These are phyloP conservation scores for Pleurotus djamor DNA, from an alignment of 768 basidiomycete genomes.

Conservation along the genomic window DNA sequence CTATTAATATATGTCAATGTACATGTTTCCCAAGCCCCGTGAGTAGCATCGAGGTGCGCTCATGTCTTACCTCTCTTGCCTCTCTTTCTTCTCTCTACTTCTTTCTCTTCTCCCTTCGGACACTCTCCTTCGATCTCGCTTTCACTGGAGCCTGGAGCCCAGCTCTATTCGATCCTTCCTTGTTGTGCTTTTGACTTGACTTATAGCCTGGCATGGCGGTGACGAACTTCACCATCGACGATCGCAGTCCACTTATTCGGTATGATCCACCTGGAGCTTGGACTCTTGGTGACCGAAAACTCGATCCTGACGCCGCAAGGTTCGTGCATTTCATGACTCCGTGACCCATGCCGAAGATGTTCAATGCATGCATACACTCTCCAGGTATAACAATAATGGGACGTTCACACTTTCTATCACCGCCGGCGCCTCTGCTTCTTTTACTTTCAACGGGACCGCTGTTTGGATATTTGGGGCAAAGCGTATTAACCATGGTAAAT, in stretches of 20 bases:
- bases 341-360: not conserved
- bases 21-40: no score
- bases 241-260: slow-evolving; percentile 2
- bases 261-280: slow-evolving; percentile 1
- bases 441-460: slow-evolving; percentile 7
- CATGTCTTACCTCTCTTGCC: not conserved
- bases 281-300: not conserved
- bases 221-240: slow-evolving; percentile 7
- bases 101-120: not conserved
- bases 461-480: slow-evolving; percentile 1
- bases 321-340: not conserved
- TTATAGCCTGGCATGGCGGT: not conserved
- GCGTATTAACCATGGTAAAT: not conserved
- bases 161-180: no score
- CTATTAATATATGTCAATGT: no score
- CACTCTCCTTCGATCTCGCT: no score
- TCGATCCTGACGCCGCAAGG: not conserved
- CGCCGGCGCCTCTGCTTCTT: not conserved
- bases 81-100: not conserved
- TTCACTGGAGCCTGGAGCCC: no score
- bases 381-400: slow-evolving; percentile 2
- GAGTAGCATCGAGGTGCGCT: not conserved
- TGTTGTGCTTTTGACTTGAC: no score
- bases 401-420: slow-evolving; percentile 1
- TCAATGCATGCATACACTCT: not conserved